Conservation (phyloP, 148 eudicot species). For the Arctostaphylos glauca region DNA sequence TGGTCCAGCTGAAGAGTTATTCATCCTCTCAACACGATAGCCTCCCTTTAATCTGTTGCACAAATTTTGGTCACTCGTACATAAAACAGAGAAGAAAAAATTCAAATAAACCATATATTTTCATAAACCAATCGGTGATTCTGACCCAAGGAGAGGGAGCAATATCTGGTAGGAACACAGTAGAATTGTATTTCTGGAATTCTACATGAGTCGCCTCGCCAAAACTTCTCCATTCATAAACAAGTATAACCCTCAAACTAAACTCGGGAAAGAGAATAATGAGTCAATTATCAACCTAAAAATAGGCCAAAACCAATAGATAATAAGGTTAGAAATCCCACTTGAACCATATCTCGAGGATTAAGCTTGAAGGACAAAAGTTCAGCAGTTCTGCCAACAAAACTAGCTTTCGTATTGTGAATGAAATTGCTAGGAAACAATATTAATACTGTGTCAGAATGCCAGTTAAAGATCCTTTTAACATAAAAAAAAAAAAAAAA, state of each 20-base stretch:
- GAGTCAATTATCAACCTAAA: background rate
- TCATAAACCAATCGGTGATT: background rate
- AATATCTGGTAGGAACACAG: background rate
- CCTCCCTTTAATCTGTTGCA: background rate
- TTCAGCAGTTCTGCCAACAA: background rate
- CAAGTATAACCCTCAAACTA: background rate
- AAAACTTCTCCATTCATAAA: background rate
- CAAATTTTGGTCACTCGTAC: background rate
- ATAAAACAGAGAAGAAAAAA: background rate
- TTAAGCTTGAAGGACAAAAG: background rate
- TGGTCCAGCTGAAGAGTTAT: slow-evolving; percentile 42
- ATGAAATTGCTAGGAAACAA: background rate
- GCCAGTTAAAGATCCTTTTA: background rate
- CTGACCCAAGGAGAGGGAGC: background rate
- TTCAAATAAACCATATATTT: background rate
- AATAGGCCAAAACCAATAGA: background rate
- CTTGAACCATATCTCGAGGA: background rate
- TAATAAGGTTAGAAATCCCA: background rate
- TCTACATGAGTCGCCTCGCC: no score
- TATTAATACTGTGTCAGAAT: background rate
- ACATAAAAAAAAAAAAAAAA: background rate
- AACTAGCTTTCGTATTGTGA: background rate
- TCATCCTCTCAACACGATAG: slow-evolving; percentile 17
- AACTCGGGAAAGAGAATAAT: background rate
- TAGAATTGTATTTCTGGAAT: background rate